Evolutionary conservation across 345 rosid genomes (phyloP), one percentile per base, ranked within the genome.

Genomic region (Gossypium longicalyx): DNA sequence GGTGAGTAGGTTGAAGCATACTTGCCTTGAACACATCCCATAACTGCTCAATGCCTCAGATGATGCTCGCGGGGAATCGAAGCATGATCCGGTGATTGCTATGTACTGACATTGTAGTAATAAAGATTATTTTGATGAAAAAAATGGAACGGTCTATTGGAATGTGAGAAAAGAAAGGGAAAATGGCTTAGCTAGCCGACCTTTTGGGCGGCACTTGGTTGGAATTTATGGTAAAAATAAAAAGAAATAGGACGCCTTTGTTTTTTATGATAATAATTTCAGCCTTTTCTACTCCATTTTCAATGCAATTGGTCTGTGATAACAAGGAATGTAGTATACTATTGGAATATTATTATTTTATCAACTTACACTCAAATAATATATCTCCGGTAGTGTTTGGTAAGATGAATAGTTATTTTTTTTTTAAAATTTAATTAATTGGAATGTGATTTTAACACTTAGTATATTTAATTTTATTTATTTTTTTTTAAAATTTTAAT

Each of bases 1-100:
- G 89, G 80, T 1, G 82, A 83, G 51, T 19, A 22, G 3, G 48
- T 64, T 27, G 77, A 68, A 25, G 22, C 29, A 10, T 17, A 43
- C 82, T 74, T 84, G 41, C 63, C 65, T 58, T 73, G 83, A 75
- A 60, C 53, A 54, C 89, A 86, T 43, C 91, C 91, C 89, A 89
- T 89, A 6, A 66, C 57, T 74, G 68, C 56, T 56, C 52, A 43
- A 19, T 2, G 51, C 25, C 69, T 66, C 52, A 12, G 73, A 12
- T 51, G 43, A 12, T 51, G 43, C 10, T 51, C 1, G 58, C 12
- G 15, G 75, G 58, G 70, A 73, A 61, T 73, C 72, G 38, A 34
- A 34, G 41, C 41, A 34, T 68, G 25, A 3, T 58, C 2, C 72
- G 78, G 41, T 6, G 73, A 72, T 54, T 60, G 65, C 76, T 67